Base-by-base conservation (phyloP, 73 alveolate genomes). In the Paramecium caudatum region DNA sequence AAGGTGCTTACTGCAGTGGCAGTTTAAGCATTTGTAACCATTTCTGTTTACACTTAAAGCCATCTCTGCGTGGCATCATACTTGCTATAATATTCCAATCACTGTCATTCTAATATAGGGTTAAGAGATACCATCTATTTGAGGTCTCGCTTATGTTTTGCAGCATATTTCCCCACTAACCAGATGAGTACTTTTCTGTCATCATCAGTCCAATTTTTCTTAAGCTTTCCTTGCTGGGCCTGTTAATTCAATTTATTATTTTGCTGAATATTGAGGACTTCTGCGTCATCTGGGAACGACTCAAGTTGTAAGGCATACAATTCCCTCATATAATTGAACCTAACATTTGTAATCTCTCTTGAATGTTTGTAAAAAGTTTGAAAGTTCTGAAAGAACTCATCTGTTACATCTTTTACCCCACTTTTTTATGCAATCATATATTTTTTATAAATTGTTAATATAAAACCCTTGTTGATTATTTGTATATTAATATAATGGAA, bases 181-280 rank as follows among this genome's bases (percentile, higher is more conserved):
- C 93, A 86, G 3, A 86, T 32, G 16, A 86, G 80, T 1, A 86
- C 90, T 25, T 70, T 62, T 19, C 48, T 86, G 82, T 86, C 93
- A 46, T 86, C 93, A 32, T 86, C 93, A 30, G 93, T 86, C 93
- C 93, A 86, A 55, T 86, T 86, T 63, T 86, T 86, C 36, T 86
- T 86, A 3, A 74, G 88, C 55, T 74, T 74, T 16, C 32, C 43
- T 36, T 37, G 43, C 46, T 19, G n/a, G 19, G 69, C 25, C 16
- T 74, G 65, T 12, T 21, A 27, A 39, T 37, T 74, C 23, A 74
- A 45, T 25, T 45, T 74, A 47, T 74, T 74, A 39, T 74, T 74
- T 43, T 74, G 88, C 32, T 74, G 47, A 74, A 74, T 74, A 27
- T 30, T 39, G 5, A n/a, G 19, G 1, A 74, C 30, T 25, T 74